Evolutionary conservation across 208 protist genomes (phyloP).

Genomic region (Wallacemonas sp.): DNA sequence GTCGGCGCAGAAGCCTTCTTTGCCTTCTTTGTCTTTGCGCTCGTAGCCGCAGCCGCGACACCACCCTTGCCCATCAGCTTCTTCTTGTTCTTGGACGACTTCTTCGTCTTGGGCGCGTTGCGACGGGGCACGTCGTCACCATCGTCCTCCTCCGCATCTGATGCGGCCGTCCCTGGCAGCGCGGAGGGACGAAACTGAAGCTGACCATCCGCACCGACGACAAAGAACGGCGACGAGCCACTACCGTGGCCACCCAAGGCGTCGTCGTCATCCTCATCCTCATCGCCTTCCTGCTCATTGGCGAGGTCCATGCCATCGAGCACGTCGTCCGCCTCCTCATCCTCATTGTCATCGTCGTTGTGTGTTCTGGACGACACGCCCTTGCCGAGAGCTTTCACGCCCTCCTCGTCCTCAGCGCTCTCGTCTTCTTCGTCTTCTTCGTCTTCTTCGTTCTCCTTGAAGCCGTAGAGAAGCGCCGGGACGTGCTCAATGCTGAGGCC

Average conservation of each 20-base stretch:
- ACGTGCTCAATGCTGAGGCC: constrained; percentile 62
- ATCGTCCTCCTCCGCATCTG: not conserved
- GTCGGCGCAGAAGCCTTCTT: constrained; percentile 3
- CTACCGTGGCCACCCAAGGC: constrained; percentile 20
- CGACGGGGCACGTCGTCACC: too few species aligned
- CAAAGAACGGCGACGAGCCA: constrained; percentile 33
- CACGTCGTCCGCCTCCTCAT: constrained; percentile 16
- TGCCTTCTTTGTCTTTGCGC: constrained; percentile 17
- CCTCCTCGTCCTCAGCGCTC: constrained; percentile 10
- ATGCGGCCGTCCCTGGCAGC: not conserved
- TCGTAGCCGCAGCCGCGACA: constrained; percentile 7
- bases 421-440: constrained; percentile 26
- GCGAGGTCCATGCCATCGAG: constrained; percentile 9
- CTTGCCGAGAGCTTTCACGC: too few species aligned
- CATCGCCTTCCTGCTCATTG: constrained; percentile 2
- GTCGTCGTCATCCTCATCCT: constrained; percentile 2
- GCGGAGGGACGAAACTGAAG: constrained; percentile 26
- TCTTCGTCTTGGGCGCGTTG: constrained; percentile 13
- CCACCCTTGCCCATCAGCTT: not conserved
- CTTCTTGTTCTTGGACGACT: constrained; percentile 20
- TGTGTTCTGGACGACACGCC: not conserved
- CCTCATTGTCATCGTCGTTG: constrained; percentile 10
- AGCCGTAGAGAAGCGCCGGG: constrained; percentile 71
- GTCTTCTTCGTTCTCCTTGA: constrained; percentile 33
- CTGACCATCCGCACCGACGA: constrained; percentile 48